Base-by-base conservation (phyloP, 306 rosid genomes). In the Rubus parviflorus region DNA sequence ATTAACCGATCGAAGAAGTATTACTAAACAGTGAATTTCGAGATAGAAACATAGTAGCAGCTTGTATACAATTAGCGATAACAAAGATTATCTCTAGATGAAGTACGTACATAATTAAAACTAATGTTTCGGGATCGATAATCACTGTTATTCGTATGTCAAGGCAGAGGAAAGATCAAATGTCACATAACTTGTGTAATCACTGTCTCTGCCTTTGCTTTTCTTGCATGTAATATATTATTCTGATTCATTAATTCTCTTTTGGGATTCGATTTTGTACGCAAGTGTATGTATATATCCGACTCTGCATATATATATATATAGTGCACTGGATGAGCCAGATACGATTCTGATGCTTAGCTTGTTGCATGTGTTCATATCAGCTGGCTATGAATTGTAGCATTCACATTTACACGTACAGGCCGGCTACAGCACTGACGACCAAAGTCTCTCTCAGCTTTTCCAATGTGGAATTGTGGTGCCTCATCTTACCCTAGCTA, bases 401-500 rank as follows among this genome's bases (percentile, higher is more conserved):
- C 77, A 52, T 61, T 81, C 84, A 75, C 45, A 60, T 19, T 80
- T 70, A 61, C 58, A 60, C 46, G 13, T 64, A 64, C 69, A 8
- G 69, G 46, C 7, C 46, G 35, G 1, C 46, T 4, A 42, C 46
- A 42, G 46, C 46, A 62, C 57, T 62, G 52, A 74, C 45, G 70
- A 74, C 7, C 46, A 19, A n/a, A 30, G 62, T 81, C 80, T 75
- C 60, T 70, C 42, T 81, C 77, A 49, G 73, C 77, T 75, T 81
- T 68, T 8, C 49, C 66, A 74, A 46, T 61, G 70, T 74, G 78
- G 81, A 65, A 78, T 77, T 57, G 70, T 69, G 69, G 62, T 69
- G 71, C 70, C 58, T 54, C 20, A 65, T 64, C 43, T 40, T 49
- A 58, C 76, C 47, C 47, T 37, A 16, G 6, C 20, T 64, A 15